A percentile compares a stretch with the other conserved stretches of the same genome.
Evolutionary conservation across 495 filamentous ascomycete genomes (phyloP).

Genomic region (Penicillium atrosanguineum): DNA sequence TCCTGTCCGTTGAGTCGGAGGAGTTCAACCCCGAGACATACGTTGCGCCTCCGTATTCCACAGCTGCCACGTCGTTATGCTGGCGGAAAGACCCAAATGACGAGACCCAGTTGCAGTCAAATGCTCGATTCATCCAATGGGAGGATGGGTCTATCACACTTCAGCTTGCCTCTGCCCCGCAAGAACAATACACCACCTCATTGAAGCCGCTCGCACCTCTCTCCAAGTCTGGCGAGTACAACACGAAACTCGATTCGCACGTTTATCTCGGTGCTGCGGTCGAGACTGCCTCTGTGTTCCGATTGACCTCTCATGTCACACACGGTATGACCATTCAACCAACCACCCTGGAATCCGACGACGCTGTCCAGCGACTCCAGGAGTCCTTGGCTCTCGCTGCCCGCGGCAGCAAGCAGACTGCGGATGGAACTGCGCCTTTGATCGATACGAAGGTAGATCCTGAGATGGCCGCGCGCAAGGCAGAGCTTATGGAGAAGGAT

Average conservation of each 20-base stretch:
- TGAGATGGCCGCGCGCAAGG: constrained; percentile 71
- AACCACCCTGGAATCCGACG: constrained; percentile 67
- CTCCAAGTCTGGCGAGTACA: constrained; percentile 57
- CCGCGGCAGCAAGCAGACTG: constrained; percentile 55
- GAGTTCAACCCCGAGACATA: constrained; percentile 73
- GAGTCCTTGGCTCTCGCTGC: constrained; percentile 63
- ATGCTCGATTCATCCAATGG: constrained; percentile 76
- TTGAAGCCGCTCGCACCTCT: constrained; percentile 73
- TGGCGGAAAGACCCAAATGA: constrained; percentile 68
- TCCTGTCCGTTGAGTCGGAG: constrained; percentile 71
- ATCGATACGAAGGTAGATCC: constrained; percentile 71
- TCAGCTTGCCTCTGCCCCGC: constrained; percentile 66
- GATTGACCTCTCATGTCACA: constrained; percentile 76
- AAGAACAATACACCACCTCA: constrained; percentile 75
- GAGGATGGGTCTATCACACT: constrained; percentile 83
- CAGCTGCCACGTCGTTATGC: constrained; percentile 65
- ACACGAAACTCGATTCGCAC: constrained; percentile 70
- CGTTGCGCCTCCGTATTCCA: constrained; percentile 62
- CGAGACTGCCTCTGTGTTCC: constrained; percentile 64
- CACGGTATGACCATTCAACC: constrained; percentile 71
- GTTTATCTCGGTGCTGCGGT: constrained; percentile 79
- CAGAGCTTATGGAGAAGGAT: constrained; percentile 72
- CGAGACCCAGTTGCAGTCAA: constrained; percentile 62
- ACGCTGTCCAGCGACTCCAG: constrained; percentile 73
- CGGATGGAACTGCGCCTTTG: constrained; percentile 54